Base-by-base conservation (phyloP, 2,329 filamentous ascomycete species). In the Geosmithia morbida region DNA sequence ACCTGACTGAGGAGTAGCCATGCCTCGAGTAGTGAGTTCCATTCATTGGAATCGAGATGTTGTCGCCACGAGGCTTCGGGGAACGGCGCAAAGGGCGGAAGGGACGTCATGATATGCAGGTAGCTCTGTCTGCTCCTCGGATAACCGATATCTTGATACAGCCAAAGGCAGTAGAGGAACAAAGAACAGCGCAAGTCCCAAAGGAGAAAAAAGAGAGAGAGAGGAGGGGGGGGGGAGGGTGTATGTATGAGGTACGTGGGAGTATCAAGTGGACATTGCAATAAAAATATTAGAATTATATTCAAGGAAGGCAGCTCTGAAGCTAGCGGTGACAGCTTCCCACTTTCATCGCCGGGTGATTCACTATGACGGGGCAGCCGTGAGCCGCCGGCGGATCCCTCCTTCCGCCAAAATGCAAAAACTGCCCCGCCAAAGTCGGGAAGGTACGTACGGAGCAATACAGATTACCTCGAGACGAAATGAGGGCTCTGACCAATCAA, bases 71-170 rank as follows among this genome's bases (percentile, higher is more conserved):
- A 67, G 33, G 75, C 67, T 51, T 81, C 74, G 17, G 89, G 90
- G 56, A 92, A 88, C 18, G 84, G 77, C 49, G 84, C 87, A 63
- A 96, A 73, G 33, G 81, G 74, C 41, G 87, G 87, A 45, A 89
- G 66, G 47, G 66, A 59, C 55, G 63, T 56, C 67, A 71, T 71
- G 45, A 22, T 45, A 37, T 37, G 33, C 11, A 37, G 3, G 29
- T 30, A 30, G 29, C 7, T 7, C 17, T 10, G 8, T 10, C 26
- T 17, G 26, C 29, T 40, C 19, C 18, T 46, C 19, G 18, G 18
- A 13, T 7, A 26, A 17, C 13, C 42, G 46, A 8, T 26, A 8
- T 26, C 29, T 41, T 43, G 7, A 29, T 22, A 8, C 29, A 22
- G 37, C 19, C 13, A 13, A 29, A 11, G n/a, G 16, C 6, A 45